Percentiles rank a stretch among this genome's conserved stretches.
Conservation (phyloP, 495 filamentous ascomycete genomes). For the Penicillium flavigenum region DNA sequence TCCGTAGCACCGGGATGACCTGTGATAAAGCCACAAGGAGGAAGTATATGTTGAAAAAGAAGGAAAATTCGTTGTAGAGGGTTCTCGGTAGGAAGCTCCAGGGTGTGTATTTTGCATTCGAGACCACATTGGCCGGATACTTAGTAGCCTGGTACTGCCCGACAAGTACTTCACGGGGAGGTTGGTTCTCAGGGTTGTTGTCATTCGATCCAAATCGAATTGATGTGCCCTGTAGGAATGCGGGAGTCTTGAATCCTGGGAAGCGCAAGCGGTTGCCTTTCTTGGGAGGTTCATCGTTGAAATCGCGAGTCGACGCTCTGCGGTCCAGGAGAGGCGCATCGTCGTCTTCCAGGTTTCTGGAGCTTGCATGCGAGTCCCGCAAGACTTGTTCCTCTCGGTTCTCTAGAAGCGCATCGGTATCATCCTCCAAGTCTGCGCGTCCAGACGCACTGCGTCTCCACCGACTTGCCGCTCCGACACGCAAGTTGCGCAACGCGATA, state of each 20-base stretch:
- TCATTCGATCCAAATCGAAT: conserved; percentile 11
- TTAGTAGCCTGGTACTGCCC: conserved; percentile 43
- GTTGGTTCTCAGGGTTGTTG: conserved; percentile 31
- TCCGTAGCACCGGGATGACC: conserved; percentile 80
- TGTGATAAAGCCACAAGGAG: conserved; percentile 92
- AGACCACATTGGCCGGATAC: conserved; percentile 72
- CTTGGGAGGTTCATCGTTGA: conserved; percentile 28
- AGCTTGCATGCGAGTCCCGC: conserved; percentile 50
- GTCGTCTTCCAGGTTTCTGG: conserved; percentile 53
- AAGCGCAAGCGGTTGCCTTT: conserved; percentile 32
- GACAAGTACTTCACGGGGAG: conserved; percentile 46
- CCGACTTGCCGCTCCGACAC: conserved; percentile 64
- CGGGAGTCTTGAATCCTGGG: conserved; percentile 30
- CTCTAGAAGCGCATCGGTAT: conserved; percentile 56
- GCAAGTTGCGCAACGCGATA: conserved; percentile 70
- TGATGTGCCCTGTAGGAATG: conserved; percentile 24
- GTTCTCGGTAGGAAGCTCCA: conserved; percentile 93
- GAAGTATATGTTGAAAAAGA: conserved; percentile 99
- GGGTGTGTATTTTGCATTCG: conserved; percentile 97
- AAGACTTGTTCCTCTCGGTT: conserved; percentile 45
- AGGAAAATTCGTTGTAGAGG: conserved; percentile 97
- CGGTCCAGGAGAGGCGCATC: conserved; percentile 63
- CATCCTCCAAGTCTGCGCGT: conserved; percentile 48
- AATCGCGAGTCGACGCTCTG: conserved; percentile 32
- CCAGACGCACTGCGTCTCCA: conserved; percentile 53